Evolutionary conservation across 768 basidiomycete genomes (phyloP).

Genomic region (Amanita thiersii): DNA sequence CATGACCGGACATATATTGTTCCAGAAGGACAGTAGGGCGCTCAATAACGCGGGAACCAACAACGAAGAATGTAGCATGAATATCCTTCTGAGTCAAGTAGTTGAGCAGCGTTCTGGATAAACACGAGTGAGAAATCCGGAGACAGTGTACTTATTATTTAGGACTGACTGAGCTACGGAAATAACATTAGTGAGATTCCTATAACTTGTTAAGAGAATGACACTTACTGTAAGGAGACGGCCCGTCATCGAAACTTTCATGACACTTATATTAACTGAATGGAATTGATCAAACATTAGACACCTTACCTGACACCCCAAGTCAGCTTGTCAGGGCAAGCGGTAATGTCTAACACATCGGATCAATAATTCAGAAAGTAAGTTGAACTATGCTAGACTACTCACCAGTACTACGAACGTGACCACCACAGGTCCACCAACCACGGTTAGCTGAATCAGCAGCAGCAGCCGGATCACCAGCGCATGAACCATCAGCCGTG

Average conservation of each 20-base stretch:
- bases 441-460: conserved; percentile 54
- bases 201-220: not conserved
- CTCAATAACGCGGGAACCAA: conserved; percentile 79
- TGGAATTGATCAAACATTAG: not conserved
- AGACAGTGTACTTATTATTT: not conserved
- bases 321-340: conserved; percentile 58
- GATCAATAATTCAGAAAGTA: not conserved
- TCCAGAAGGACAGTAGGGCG: conserved; percentile 67
- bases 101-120: conserved; percentile 60
- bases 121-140: conserved; percentile 8
- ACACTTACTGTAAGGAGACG: conserved; percentile 68
- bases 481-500: conserved; percentile 66
- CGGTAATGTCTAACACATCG: conserved; percentile 40
- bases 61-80: conserved; percentile 85
- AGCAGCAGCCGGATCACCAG: conserved; percentile 45
- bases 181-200: conserved; percentile 8
- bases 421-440: conserved; percentile 90
- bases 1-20: conserved; percentile 74
- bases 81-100: conserved; percentile 60
- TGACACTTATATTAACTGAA: conserved; percentile 8
- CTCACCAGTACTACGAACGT: conserved; percentile 42
- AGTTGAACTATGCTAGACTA: not conserved
- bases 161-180: conserved; percentile 40
- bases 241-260: conserved; percentile 81
- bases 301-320: conserved; percentile 67